A percentile compares a stretch with the other conserved stretches of the same genome.
Evolutionary conservation across 345 rosid species (phyloP).

Genomic region (Eucalyptus victrix): DNA sequence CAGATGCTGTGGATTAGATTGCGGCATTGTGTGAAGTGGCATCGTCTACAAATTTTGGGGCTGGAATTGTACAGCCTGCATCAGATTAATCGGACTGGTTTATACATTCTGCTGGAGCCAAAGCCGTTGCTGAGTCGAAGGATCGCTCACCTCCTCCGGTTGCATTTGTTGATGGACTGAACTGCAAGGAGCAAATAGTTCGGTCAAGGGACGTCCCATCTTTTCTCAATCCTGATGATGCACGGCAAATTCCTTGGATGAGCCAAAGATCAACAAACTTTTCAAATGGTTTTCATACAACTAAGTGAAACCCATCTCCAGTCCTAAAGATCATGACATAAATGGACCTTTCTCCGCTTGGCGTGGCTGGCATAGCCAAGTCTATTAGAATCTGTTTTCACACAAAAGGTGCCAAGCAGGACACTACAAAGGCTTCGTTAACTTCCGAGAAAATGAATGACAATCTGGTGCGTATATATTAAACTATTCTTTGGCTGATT

Average conservation of each 20-base stretch:
- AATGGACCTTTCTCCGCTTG: neutral
- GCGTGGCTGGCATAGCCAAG: neutral
- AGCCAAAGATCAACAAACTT: neutral
- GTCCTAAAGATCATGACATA: neutral
- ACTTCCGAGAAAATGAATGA: neutral
- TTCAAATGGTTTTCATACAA: neutral
- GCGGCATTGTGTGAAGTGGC: accelerated
- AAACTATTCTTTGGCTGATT: neutral
- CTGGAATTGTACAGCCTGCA: neutral
- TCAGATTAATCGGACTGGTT: neutral
- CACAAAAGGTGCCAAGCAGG: neutral
- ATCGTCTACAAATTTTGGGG: neutral
- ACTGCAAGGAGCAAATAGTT: neutral
- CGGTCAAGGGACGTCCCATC: neutral
- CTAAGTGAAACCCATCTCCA: neutral
- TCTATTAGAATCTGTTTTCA: neutral
- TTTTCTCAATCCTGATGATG: neutral
- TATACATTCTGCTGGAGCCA: neutral
- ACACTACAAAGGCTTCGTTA: neutral
- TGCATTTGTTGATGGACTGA: neutral
- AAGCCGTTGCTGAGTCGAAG: neutral
- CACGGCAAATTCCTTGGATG: neutral
- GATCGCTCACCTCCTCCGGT: neutral
- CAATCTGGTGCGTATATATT: neutral
- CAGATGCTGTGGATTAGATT: no score